Evolutionary conservation across 768 basidiomycete species (phyloP).

Genomic region (Lactarius indigo): DNA sequence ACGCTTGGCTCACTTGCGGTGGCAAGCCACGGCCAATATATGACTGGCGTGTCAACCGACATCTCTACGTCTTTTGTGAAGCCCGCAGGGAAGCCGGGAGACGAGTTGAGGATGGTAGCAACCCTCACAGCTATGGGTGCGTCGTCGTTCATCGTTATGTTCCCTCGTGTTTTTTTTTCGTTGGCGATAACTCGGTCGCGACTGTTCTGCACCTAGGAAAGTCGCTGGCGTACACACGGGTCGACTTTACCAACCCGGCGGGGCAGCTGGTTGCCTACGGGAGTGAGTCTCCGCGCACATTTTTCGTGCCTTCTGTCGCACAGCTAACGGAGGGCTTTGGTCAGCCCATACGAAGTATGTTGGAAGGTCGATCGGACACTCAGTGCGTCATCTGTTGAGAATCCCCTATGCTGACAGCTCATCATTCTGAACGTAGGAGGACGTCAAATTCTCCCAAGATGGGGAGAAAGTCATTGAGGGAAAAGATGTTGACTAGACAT

Average conservation of each 20-base stretch:
- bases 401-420: conserved; percentile 39
- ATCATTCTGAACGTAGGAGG: conserved; percentile 43
- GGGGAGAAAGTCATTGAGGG: conserved; percentile 70
- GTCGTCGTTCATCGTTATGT: conserved; percentile 7
- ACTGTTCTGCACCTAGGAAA: conserved; percentile 46
- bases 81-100: conserved; percentile 69
- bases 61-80: conserved; percentile 74
- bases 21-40: conserved; percentile 74
- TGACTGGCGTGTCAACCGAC: conserved; percentile 87
- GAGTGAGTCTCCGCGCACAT: conserved; percentile 42
- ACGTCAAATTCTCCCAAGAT: conserved; percentile 75
- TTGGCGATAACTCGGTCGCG: background rate
- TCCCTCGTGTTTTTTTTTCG: background rate
- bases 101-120: conserved; percentile 61
- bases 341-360: conserved; percentile 85
- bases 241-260: conserved; percentile 64
- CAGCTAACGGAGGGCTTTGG: conserved; percentile 14
- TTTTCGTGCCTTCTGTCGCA: background rate
- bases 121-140: conserved; percentile 67
- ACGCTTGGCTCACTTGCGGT: conserved; percentile 84
- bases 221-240: conserved; percentile 74
- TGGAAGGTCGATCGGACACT: conserved; percentile 55
- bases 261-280: conserved; percentile 80
- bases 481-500: conserved; percentile 42
- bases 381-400: conserved; percentile 32